phyloP scores from a whole-genome alignment of 1,284 basidiomycete genomes.

The Ustilago tritici region DNA sequence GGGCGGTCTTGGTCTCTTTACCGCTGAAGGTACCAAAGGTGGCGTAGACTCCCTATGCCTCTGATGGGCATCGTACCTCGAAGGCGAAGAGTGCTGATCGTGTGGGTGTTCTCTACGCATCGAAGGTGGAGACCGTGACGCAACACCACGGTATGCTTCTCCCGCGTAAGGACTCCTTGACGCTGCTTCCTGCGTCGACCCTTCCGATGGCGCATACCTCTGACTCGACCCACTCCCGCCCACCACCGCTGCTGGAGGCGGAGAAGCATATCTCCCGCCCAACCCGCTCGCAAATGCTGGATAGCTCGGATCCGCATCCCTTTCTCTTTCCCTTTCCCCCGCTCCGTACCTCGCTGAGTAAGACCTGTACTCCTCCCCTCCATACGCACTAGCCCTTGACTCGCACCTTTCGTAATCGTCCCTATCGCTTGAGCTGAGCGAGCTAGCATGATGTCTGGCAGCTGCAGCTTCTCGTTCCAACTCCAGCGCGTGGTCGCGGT shows the following conservation, averaged over 20 bases:
- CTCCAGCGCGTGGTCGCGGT: slow-evolving; percentile 32
- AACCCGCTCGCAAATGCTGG: slow-evolving; percentile 20
- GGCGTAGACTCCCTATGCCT: slow-evolving; percentile 28
- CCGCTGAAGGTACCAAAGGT: slow-evolving; percentile 12
- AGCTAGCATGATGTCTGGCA: slow-evolving; percentile 24
- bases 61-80: slow-evolving; percentile 15
- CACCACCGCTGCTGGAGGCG: slow-evolving; percentile 7
- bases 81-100: slow-evolving; percentile 26
- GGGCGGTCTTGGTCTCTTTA: slow-evolving; percentile 35
- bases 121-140: slow-evolving; percentile 24
- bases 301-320: slow-evolving; percentile 20
- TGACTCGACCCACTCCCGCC: neutral
- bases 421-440: slow-evolving; percentile 16
- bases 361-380: slow-evolving; percentile 18
- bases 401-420: slow-evolving; percentile 14
- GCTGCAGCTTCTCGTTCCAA: slow-evolving; percentile 42
- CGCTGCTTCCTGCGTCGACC: slow-evolving; percentile 11
- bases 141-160: slow-evolving; percentile 10
- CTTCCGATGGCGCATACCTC: slow-evolving; percentile 20
- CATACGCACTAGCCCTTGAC: slow-evolving; percentile 13
- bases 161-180: slow-evolving; percentile 10
- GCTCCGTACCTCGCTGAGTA: slow-evolving; percentile 29
- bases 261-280: slow-evolving; percentile 23
- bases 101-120: slow-evolving; percentile 11
- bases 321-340: slow-evolving; percentile 1